These are phyloP conservation scores for Aquilaria malaccensis DNA, from an alignment of 345 rosid species.

Conservation along the genomic window DNA sequence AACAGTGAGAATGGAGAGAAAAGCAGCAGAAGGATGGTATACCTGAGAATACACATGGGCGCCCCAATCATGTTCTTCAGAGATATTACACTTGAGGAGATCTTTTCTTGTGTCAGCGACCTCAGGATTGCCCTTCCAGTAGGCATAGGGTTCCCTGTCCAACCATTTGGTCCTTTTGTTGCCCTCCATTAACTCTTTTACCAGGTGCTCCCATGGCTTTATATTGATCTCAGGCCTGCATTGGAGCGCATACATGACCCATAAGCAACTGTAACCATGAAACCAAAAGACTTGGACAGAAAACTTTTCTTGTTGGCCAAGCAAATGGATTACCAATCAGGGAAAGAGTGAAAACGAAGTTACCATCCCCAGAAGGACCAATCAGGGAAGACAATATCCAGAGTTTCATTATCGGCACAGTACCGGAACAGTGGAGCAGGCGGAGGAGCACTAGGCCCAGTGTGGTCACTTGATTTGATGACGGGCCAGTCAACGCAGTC, in stretches of 20 bases:
- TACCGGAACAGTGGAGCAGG: slow-evolving; percentile 75
- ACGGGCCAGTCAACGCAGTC: slow-evolving; percentile 82
- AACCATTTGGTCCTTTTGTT: slow-evolving; percentile 43
- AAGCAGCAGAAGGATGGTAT: neutral
- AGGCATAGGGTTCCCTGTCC: slow-evolving; percentile 71
- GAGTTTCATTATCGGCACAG: slow-evolving; percentile 46
- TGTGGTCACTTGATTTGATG: slow-evolving; percentile 13
- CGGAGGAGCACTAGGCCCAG: slow-evolving; percentile 31
- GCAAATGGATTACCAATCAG: neutral
- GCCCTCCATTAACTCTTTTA: slow-evolving; percentile 46
- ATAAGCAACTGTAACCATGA: neutral
- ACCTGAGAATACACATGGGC: slow-evolving; percentile 83
- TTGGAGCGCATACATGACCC: no score
- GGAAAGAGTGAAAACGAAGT: neutral
- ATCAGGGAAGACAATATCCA: slow-evolving; percentile 73
- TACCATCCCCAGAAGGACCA: slow-evolving; percentile 99
- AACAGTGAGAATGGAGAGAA: no score
- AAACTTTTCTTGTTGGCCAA: no score
- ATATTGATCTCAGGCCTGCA: slow-evolving; percentile 71
- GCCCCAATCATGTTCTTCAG: slow-evolving; percentile 71
- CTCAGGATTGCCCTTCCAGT: slow-evolving; percentile 88
- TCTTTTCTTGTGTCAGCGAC: slow-evolving; percentile 62
- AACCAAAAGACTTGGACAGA: neutral
- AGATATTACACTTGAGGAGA: slow-evolving; percentile 69
- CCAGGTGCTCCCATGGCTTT: slow-evolving; percentile 59